phyloP scores from a whole-genome alignment of 768 basidiomycete genomes.

The Mycena capillaripes region DNA sequence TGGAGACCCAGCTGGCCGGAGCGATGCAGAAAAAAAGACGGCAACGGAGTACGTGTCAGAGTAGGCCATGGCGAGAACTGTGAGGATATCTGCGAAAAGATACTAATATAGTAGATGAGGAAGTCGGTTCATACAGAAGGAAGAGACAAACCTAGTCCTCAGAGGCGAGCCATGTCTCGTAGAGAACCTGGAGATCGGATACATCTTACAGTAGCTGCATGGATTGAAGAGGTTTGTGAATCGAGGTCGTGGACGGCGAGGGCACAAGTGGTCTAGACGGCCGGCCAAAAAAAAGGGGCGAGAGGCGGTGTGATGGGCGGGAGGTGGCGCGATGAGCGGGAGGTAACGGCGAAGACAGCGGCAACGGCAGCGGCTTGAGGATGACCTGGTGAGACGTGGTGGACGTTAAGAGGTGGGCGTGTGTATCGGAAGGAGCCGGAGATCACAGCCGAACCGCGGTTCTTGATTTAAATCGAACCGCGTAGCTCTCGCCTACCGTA shows the following conservation, averaged over 20 bases:
- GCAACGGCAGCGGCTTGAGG: too few species aligned
- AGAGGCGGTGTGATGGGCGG: too few species aligned
- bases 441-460: too few species aligned
- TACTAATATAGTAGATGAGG: constrained; percentile 63
- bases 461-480: too few species aligned
- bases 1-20: constrained; percentile 73
- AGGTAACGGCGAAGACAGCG: too few species aligned
- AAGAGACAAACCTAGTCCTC: constrained; percentile 74
- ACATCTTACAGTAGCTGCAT: constrained; percentile 95
- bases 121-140: background rate
- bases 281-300: constrained; percentile 72
- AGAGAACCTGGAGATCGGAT: constrained; percentile 86
- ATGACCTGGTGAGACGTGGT: too few species aligned
- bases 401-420: too few species aligned
- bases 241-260: constrained; percentile 97
- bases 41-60: constrained; percentile 97
- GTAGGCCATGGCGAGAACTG: constrained; percentile 99
- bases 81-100: constrained; percentile 96
- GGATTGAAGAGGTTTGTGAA: constrained; percentile 99
- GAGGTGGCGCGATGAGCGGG: too few species aligned
- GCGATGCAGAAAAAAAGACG: constrained; percentile 85
- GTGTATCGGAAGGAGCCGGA: too few species aligned
- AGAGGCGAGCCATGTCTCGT: constrained; percentile 85
- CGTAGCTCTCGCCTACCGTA: too few species aligned
- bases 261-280: constrained; percentile 93